These are phyloP conservation scores for Hygrophoropsis aurantiaca DNA, from an alignment of 768 basidiomycete genomes.

Conservation along the genomic window DNA sequence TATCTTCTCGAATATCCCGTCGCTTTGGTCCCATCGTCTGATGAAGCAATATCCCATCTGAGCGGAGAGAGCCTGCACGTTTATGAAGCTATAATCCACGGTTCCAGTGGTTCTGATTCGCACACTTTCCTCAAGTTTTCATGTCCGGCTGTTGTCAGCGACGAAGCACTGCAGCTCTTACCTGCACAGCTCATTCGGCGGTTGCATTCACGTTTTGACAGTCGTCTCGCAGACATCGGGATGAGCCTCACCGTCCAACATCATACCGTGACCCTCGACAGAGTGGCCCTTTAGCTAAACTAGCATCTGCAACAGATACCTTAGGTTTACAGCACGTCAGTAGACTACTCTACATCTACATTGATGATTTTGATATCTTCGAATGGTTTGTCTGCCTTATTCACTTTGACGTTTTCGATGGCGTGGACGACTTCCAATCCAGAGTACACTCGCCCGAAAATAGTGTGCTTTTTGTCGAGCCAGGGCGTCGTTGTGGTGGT, in stretches of 20 bases:
- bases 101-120: background rate
- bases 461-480: slow-evolving; percentile 89
- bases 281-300: slow-evolving; percentile 44
- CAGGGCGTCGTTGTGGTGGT: slow-evolving; percentile 93
- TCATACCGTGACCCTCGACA: slow-evolving; percentile 38
- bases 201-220: slow-evolving; percentile 34
- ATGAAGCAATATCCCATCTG: slow-evolving; percentile 39
- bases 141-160: slow-evolving; percentile 40
- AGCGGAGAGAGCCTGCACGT: slow-evolving; percentile 47
- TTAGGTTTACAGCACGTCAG: background rate
- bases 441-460: slow-evolving; percentile 86
- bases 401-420: slow-evolving; percentile 89
- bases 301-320: slow-evolving; percentile 4
- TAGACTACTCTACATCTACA: slow-evolving; percentile 63
- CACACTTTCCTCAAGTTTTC: slow-evolving; percentile 58
- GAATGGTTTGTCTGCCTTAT: slow-evolving; percentile 84
- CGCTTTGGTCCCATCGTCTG: slow-evolving; percentile 48
- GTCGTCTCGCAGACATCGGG: slow-evolving; percentile 26
- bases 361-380: slow-evolving; percentile 93
- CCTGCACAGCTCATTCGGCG: slow-evolving; percentile 22
- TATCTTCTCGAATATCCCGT: slow-evolving; percentile 63
- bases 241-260: slow-evolving; percentile 27
- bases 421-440: slow-evolving; percentile 89
- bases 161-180: slow-evolving; percentile 11
- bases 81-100: slow-evolving; percentile 35